Base-by-base conservation (phyloP, 2,329 filamentous ascomycete genomes). In the Xylaria sp. region DNA sequence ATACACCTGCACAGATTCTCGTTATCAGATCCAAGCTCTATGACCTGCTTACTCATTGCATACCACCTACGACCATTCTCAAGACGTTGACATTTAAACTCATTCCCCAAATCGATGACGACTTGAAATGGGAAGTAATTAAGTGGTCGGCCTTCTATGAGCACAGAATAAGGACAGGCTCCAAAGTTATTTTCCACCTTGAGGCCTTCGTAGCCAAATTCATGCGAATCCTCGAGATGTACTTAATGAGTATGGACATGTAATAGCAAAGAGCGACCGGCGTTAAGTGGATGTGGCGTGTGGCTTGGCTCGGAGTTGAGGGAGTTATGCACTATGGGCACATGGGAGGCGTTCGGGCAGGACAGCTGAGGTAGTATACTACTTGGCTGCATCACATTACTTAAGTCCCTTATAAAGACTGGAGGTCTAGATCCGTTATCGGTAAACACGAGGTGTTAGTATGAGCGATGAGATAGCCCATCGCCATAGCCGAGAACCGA, bases 171-270 rank as follows among this genome's bases (percentile, higher is more conserved):
- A 92, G 92, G 78, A 91, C 91, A 73, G 96, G 96, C 58, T 94
- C 87, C 66, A 99, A 99, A 85, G 92, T 97, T 65, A 98, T 99
- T 69, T 99, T 99, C 80, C 96, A 99, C 77, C 83, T 99, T 3
- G 96, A 99, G 81, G 96, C 96, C 3, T 99, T 99, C 80, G 96
- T 99, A 65, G 95, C 95, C 65, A 98, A 97, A 82, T 97, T 98
- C 78, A 98, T 99, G 95, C 89, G 95, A 73, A 89, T 98, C 72
- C 87, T 95, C 70, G 96, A 99, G 83, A 95, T 94, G 89, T 96
- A 89, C 76, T 80, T 90, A 64, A 95, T 97, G 92, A 92, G 90
- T 70, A 94, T 96, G 90, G 92, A 94, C 61, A 82, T 89, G 81
- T 89, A 77, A 82, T 36, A 31, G 49, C 13, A 27, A 50, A 33